These are phyloP conservation scores for Hericium alpestre DNA, from an alignment of 768 basidiomycete genomes.

Conservation along the genomic window DNA sequence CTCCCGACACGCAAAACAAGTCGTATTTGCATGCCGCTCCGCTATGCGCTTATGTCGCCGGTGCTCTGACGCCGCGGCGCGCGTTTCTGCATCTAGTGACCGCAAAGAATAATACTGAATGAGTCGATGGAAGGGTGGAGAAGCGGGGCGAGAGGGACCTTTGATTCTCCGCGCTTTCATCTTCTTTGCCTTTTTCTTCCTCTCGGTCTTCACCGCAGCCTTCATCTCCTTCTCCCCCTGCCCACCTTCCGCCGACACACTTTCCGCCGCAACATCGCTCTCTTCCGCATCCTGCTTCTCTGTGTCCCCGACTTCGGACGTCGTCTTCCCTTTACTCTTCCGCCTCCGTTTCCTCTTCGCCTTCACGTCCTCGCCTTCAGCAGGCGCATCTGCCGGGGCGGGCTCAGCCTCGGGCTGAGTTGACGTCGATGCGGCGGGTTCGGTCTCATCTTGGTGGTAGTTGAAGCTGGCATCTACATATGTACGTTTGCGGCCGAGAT, in stretches of 20 bases:
- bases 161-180: constrained; percentile 17
- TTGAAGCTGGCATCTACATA: constrained; percentile 56
- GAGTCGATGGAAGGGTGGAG: no score
- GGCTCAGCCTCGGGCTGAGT: background rate
- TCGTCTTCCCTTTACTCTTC: constrained; percentile 29
- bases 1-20: constrained; percentile 80
- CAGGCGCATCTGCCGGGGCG: constrained; percentile 1
- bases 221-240: constrained; percentile 5
- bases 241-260: background rate
- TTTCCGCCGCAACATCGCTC: background rate
- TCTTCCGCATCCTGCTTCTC: background rate
- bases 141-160: constrained; percentile 13
- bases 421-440: constrained; percentile 8
- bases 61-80: constrained; percentile 35
- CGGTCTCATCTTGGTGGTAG: constrained; percentile 14
- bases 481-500: constrained; percentile 63
- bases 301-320: constrained; percentile 20
- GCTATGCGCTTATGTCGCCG: constrained; percentile 56
- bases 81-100: constrained; percentile 12
- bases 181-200: constrained; percentile 21
- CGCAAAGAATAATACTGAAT: background rate
- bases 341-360: constrained; percentile 53
- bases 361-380: constrained; percentile 25
- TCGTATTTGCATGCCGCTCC: constrained; percentile 46
- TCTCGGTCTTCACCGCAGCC: constrained; percentile 20